Conservation (phyloP, 306 rosid genomes). For the Fragaria iinumae region DNA sequence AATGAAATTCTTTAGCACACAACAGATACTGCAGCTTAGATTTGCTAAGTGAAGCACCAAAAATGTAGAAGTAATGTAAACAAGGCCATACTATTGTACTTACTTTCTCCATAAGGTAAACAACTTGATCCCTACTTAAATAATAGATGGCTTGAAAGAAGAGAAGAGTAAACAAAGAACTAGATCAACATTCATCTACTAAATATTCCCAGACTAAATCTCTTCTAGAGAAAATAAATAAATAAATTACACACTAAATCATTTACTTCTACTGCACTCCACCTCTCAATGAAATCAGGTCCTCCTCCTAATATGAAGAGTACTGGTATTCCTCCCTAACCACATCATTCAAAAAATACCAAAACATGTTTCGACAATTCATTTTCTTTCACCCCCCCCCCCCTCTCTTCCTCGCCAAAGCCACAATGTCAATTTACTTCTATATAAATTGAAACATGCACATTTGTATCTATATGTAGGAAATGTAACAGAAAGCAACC, state of each 20-base stretch:
- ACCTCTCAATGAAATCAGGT: neutral
- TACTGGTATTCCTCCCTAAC: neutral
- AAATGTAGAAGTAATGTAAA: neutral
- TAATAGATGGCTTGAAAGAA: neutral
- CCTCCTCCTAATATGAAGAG: neutral
- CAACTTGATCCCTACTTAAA: neutral
- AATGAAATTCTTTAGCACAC: slow-evolving; percentile 21
- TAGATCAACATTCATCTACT: neutral
- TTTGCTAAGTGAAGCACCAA: neutral
- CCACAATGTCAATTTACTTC: neutral
- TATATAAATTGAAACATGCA: neutral
- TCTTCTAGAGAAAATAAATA: neutral
- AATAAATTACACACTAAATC: neutral
- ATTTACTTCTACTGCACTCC: neutral
- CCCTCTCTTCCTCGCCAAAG: neutral
- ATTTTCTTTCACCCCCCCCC: neutral
- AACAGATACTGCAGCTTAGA: neutral
- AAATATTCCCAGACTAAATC: neutral
- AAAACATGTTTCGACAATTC: neutral
- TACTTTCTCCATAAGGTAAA: neutral
- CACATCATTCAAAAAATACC: neutral
- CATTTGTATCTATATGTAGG: neutral
- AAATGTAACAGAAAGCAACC: neutral
- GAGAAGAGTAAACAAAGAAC: slow-evolving; percentile 1
- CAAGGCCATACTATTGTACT: neutral